Conservation (phyloP, 495 filamentous ascomycete genomes). For the Chaetomium fimeti region DNA sequence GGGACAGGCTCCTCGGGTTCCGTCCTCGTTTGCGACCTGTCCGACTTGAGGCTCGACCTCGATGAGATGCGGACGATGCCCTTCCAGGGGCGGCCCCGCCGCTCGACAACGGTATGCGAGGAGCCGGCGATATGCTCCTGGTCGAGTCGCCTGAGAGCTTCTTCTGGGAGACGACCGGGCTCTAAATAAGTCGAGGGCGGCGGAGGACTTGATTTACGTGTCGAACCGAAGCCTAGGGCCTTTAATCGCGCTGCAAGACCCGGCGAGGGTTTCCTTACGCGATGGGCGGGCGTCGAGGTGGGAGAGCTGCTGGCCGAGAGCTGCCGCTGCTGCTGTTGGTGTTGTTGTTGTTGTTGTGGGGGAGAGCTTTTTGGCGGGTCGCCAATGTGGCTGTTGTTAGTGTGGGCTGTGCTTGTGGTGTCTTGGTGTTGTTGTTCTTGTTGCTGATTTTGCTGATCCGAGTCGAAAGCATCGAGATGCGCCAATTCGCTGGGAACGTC, state of each 20-base stretch:
- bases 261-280: slow-evolving; percentile 61
- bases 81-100: slow-evolving; percentile 64
- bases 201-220: slow-evolving; percentile 40
- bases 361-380: neutral
- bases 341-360: slow-evolving; percentile 21
- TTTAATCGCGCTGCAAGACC: slow-evolving; percentile 76
- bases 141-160: slow-evolving; percentile 68
- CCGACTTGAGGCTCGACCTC: slow-evolving; percentile 35
- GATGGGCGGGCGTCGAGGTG: slow-evolving; percentile 29
- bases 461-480: slow-evolving; percentile 27
- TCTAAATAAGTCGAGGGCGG: slow-evolving; percentile 44
- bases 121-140: slow-evolving; percentile 59
- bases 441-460: slow-evolving; percentile 26
- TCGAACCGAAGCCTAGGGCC: slow-evolving; percentile 59
- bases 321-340: slow-evolving; percentile 17
- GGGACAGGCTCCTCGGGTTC: slow-evolving; percentile 24
- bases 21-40: slow-evolving; percentile 22
- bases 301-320: slow-evolving; percentile 21
- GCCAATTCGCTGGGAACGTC: slow-evolving; percentile 42
- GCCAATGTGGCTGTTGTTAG: slow-evolving; percentile 10
- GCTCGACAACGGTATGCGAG: slow-evolving; percentile 51
- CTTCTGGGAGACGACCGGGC: slow-evolving; percentile 68
- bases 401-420: slow-evolving; percentile 20
- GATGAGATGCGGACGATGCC: slow-evolving; percentile 48
- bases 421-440: slow-evolving; percentile 21